Evolutionary conservation across 441 rosid genomes (phyloP), one percentile per base, ranked within the genome.

Genomic region (Arabidopsis hybrid): DNA sequence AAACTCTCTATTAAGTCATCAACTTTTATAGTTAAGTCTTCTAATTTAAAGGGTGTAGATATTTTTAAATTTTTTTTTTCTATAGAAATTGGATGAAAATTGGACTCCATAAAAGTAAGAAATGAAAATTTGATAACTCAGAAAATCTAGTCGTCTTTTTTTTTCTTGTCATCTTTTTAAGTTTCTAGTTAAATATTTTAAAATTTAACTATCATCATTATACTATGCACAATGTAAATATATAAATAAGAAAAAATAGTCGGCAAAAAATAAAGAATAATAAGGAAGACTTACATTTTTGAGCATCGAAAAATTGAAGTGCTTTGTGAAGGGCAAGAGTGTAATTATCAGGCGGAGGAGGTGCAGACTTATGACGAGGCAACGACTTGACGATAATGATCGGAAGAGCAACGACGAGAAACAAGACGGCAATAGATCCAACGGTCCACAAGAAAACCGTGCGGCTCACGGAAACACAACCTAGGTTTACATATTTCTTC

Each of bases 261-360:
- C 46, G 21, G 6, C 6, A 60, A 34, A 1, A 13, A n/a, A n/a
- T 13, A 45, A 26, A 40, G 3, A 42, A 6, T 0, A 60, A n/a
- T 1, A 60, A 11, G 29, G 18, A 39, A 17, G 60, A 83, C 86
- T 81, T 86, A 88, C 98, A 93, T 81, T 86, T 89, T 57, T 93
- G 98, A 51, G 97, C 97, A 58, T 93, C 88, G 80, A 93, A 93
- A 75, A 93, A 93, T 72, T 88, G 88, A 60, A 93, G 82, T 12
- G 97, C 88, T 81, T 91, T 89, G 50, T 81, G 91, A 55, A 93
- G 91, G 38, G 97, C 98, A 57, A 83, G 68, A 51, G 97, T 84
- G 86, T 93, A 91, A 68, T 87, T 77, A 64, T 93, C 95, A 0
- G 91, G 86, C 4, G 84, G 84, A 2, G 93, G 84, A 59, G 92